These are phyloP conservation scores for Blastocystis hominis DNA, from an alignment of 352 stramenopile species.

Conservation along the genomic window DNA sequence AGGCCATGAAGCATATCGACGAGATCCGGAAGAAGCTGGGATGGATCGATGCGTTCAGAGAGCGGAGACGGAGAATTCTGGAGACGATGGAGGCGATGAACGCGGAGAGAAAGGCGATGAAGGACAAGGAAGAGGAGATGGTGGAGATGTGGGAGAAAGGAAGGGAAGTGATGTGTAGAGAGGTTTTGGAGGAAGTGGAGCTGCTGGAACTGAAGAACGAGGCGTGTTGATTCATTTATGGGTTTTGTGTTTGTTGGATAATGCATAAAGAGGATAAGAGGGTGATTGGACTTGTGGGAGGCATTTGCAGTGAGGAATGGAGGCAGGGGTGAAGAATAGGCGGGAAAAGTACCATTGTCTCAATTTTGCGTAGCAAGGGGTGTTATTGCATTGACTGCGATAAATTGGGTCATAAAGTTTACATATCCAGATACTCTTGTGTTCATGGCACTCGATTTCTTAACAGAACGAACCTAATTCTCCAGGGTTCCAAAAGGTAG, in stretches of 20 bases:
- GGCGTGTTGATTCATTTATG: not conserved
- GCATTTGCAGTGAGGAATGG: not conserved
- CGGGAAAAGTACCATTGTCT: not conserved
- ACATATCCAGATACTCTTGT: not conserved
- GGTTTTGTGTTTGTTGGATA: not conserved
- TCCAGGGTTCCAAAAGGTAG: not conserved
- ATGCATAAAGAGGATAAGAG: too few relatives aligned
- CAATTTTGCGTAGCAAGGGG: not conserved
- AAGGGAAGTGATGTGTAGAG: not conserved
- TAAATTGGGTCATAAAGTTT: conserved; percentile 8
- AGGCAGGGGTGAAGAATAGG: not conserved
- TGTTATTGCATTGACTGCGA: not conserved
- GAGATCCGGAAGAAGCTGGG: conserved; percentile 14
- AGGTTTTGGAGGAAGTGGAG: not conserved
- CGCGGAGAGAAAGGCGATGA: not conserved
- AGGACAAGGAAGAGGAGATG: not conserved
- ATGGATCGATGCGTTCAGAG: not conserved
- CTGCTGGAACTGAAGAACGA: not conserved
- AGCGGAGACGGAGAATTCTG: not conserved
- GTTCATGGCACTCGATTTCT: not conserved
- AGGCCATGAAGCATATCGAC: conserved; percentile 15
- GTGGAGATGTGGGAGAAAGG: too few relatives aligned
- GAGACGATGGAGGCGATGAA: not conserved
- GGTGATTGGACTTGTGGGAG: not conserved
- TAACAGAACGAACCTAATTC: not conserved